Evolutionary conservation across 345 rosid genomes (phyloP).

Genomic region (Eucalyptus cloeziana): DNA sequence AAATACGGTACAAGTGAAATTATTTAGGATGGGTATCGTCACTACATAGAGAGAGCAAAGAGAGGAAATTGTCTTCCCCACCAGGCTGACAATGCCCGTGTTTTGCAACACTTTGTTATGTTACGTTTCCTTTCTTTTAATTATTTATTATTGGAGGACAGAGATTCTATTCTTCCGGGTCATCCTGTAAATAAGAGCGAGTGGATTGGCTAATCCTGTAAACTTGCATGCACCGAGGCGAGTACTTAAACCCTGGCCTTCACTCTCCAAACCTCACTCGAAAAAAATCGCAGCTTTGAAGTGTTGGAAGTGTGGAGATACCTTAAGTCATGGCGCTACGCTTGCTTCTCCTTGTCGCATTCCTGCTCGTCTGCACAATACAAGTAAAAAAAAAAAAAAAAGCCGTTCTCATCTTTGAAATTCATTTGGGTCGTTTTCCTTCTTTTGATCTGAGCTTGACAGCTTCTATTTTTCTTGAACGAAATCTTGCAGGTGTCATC

Average conservation of each 20-base stretch:
- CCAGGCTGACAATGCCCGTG: not conserved
- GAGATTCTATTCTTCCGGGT: not conserved
- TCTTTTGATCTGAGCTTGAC: not conserved
- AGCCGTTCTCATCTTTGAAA: not conserved
- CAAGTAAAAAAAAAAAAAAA: not conserved
- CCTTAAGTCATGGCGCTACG: not conserved
- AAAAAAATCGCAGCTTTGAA: not conserved
- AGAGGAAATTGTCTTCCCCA: not conserved
- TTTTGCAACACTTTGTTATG: not conserved
- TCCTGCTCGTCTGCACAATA: constrained; percentile 10
- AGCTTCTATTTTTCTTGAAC: not conserved
- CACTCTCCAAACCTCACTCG: not conserved
- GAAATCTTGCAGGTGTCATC: constrained; percentile 26
- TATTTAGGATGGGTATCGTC: not conserved
- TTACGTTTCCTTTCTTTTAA: not conserved
- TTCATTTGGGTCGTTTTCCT: not conserved
- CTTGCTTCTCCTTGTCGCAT: constrained; percentile 2
- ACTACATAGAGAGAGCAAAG: not conserved
- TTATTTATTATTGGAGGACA: not conserved
- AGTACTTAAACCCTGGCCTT: not conserved
- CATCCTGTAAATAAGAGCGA: not conserved
- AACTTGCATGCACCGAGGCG: not conserved
- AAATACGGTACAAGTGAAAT: not conserved
- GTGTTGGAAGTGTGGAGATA: not conserved
- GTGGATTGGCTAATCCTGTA: not conserved